Evolutionary conservation across 2,329 filamentous ascomycete species (phyloP), one percentile per base, ranked within the genome.

Genomic region (Celoporthe dispersa): DNA sequence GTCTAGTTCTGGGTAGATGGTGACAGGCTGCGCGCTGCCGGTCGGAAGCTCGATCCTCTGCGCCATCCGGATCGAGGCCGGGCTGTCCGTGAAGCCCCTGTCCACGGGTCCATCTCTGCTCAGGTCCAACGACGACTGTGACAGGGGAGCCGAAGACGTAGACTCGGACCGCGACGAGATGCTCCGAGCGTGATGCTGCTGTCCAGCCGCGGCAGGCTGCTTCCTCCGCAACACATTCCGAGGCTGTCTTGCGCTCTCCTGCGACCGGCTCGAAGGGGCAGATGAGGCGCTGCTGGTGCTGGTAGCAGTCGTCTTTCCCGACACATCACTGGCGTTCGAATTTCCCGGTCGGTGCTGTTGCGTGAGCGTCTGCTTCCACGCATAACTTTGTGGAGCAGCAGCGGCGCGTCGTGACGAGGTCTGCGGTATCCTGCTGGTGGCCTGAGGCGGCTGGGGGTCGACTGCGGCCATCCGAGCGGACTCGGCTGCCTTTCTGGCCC

Each of bases 1-100:
- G 76, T 91, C 88, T 25, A 91, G 78, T 73, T 91, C 88, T 1
- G 88, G 88, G 72, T 87, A 88, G 68, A 87, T 84, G 16, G 81
- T 83, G 53, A 84, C 81, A 8, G 83, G 78, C 31, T 83, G 83
- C 8, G 78, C 75, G 33, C 75, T 76, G 0, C 79, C 75, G 57
- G 78, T 81, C 44, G 79, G 77, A 44, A 81, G 74, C 55, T 86
- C 84, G 31, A 81, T 71, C n/a, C 77, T 77, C 53, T 84, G 83
- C 11, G 81, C 79, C 12, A 79, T 70, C 55, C 79, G 80, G n/a
- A 83, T 79, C 55, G 85, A 82, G 53, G 79, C 79, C 0, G 84
- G 83, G 60, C 82, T 86, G 48, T 81, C 79, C 0, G 82, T 83
- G 41, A 83, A 74, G 59, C 77, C 78, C 55, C 81, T 80, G 71